These are phyloP conservation scores for Phytopythium ostracodes DNA, from an alignment of 352 stramenopile species.

Conservation along the genomic window DNA sequence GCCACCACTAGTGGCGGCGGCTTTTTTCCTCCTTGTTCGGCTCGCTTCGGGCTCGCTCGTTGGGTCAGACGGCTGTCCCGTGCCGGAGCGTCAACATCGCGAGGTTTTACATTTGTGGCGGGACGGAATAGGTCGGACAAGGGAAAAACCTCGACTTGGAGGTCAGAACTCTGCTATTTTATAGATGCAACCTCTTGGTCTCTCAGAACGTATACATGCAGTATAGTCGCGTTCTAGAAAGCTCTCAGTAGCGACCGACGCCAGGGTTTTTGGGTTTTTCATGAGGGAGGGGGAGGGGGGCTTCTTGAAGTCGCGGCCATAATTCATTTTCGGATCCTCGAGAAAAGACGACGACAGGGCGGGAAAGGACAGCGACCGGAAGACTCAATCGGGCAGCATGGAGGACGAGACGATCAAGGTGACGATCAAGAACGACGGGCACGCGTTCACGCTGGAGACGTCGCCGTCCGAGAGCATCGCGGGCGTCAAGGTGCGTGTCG, in stretches of 20 bases:
- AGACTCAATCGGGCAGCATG: not conserved
- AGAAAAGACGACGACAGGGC: not conserved
- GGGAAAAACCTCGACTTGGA: not conserved
- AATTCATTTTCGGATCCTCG: not conserved
- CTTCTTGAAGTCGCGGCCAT: not conserved
- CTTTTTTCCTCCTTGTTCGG: not conserved
- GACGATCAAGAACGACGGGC: constrained; percentile 76
- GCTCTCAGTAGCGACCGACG: not conserved
- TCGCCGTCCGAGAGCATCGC: constrained; percentile 68
- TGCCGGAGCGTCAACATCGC: not conserved
- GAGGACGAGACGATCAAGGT: constrained; percentile 57
- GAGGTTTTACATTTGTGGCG: not conserved
- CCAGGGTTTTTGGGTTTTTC: too few relatives aligned
- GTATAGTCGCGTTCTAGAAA: constrained; percentile 7
- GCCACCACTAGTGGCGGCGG: too few relatives aligned
- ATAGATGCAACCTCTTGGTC: too few relatives aligned
- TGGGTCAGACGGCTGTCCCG: too few relatives aligned
- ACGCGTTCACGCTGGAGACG: constrained; percentile 66
- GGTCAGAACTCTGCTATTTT: too few relatives aligned
- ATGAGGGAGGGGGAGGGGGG: too few relatives aligned
- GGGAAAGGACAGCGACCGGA: too few relatives aligned
- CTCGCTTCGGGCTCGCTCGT: too few relatives aligned
- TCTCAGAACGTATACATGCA: too few relatives aligned
- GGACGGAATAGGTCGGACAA: not conserved
- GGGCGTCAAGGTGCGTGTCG: constrained; percentile 52